A percentile compares a stretch with the other conserved stretches of the same genome.
Conservation (phyloP, 2,329 filamentous ascomycete species). For the Neofusicoccum cordaticola region DNA sequence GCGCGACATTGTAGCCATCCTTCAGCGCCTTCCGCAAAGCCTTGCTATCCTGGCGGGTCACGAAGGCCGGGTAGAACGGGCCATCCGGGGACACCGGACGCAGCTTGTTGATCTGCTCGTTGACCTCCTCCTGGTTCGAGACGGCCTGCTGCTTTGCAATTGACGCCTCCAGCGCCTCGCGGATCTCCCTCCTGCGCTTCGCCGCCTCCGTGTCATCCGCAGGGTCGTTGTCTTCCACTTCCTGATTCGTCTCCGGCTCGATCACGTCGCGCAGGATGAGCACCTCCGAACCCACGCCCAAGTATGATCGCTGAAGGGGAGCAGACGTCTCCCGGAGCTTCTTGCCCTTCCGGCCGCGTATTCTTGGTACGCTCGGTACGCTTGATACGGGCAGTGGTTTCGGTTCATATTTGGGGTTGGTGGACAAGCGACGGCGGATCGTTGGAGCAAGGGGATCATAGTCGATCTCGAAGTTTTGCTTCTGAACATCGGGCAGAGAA, state of each 20-base stretch:
- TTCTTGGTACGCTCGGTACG: no score
- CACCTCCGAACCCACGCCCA: constrained; percentile 36
- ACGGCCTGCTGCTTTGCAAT: constrained; percentile 27
- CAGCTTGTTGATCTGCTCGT: constrained; percentile 31
- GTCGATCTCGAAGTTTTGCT: neutral
- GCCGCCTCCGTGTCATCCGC: neutral
- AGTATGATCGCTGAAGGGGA: constrained; percentile 27
- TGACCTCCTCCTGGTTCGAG: constrained; percentile 29
- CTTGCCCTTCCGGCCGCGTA: constrained; percentile 23
- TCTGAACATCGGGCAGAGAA: neutral
- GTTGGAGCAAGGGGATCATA: neutral
- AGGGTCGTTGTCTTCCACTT: constrained; percentile 1
- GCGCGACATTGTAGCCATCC: constrained; percentile 28
- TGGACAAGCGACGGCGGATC: neutral
- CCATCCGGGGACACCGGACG: constrained; percentile 25
- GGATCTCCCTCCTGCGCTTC: constrained; percentile 19
- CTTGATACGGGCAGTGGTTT: neutral
- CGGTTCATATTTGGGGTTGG: neutral
- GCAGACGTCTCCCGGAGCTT: constrained; percentile 30
- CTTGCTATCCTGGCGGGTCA: constrained; percentile 27
- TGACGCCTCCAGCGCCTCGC: constrained; percentile 14
- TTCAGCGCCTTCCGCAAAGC: constrained; percentile 26
- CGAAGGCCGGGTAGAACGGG: constrained; percentile 21
- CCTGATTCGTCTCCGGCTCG: neutral
- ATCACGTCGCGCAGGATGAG: constrained; percentile 32